Percentiles rank a stretch among this genome's conserved stretches.
Evolutionary conservation across 1,284 basidiomycete genomes (phyloP).

Genomic region (Gomphus bonarii): DNA sequence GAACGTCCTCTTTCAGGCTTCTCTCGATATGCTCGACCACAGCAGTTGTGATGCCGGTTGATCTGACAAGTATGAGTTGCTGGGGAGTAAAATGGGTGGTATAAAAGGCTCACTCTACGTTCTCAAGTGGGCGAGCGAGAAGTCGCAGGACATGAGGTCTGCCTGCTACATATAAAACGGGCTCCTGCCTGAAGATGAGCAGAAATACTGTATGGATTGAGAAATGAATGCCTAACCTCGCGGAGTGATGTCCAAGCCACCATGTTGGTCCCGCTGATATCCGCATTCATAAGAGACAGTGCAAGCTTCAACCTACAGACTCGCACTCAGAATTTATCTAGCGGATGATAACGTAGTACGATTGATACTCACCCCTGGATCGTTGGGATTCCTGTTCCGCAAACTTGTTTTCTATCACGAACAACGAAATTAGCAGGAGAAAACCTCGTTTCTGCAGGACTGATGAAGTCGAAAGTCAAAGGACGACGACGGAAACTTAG

Average conservation of each 20-base stretch:
- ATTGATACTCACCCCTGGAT: conserved; percentile 56
- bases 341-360: neutral
- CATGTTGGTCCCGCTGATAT: conserved; percentile 56
- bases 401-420: conserved; percentile 58
- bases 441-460: conserved; percentile 23
- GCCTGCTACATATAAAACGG: conserved; percentile 86
- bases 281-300: conserved; percentile 72
- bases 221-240: conserved; percentile 40
- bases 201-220: neutral
- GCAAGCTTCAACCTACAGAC: conserved; percentile 68
- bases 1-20: conserved; percentile 82
- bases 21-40: conserved; percentile 93
- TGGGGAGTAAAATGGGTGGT: conserved; percentile 6
- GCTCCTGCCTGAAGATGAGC: conserved; percentile 49
- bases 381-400: conserved; percentile 89
- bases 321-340: neutral
- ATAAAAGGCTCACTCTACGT: conserved; percentile 73
- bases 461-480: conserved; percentile 41
- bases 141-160: conserved; percentile 91
- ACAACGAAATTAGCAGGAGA: conserved; percentile 22
- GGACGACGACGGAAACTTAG: conserved; percentile 65
- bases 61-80: conserved; percentile 33
- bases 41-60: conserved; percentile 88
- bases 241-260: conserved; percentile 89
- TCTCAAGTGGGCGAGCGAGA: conserved; percentile 81